Base-by-base conservation (phyloP, 2,329 filamentous ascomycete genomes). In the Pseudogymnoascus sp. region DNA sequence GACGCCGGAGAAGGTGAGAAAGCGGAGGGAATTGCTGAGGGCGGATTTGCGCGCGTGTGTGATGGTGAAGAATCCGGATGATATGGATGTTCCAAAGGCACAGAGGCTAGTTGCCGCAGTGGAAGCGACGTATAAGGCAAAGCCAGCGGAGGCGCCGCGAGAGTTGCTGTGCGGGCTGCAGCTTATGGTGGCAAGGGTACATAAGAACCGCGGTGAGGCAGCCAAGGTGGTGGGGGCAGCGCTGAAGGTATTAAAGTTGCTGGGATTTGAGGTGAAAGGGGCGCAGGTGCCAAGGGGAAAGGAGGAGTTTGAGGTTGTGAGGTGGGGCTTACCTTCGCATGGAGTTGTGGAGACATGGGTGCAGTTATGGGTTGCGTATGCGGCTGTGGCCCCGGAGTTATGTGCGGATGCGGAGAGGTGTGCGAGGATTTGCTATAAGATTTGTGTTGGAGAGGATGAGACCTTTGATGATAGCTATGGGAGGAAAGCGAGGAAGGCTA, bases 401-500 rank as follows among this genome's bases (percentile, higher is more conserved):
- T 67, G 64, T 13, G 33, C n/a, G 17, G 62, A 67, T 40, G 73
- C 73, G 10, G 65, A 70, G 15, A 37, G 65, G 7, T 76, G 74
- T 68, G 74, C 74, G 2, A 73, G 61, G 21, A 60, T 68, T 2
- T 65, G 68, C n/a, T 76, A 75, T 64, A 68, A 60, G 53, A 70
- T 77, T 1, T 67, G 70, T 44, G 65, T 75, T 33, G 74, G 75
- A 0, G 75, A 77, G 64, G 71, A 74, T 53, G 69, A 68, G 31
- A 73, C 68, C 4, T 75, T 74, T 65, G 70, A 70, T 19, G 61
- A 65, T 23, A 64, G 60, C 13, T 37, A 64, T 61, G 35, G 50
- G 50, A 26, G 50, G 78, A 56, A 56, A 7, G 50, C 50, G 50
- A 56, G n/a, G 26, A 56, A 56, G 7, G 50, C 50, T 19, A 56